Base-by-base conservation (phyloP, 2,329 filamentous ascomycete genomes). In the Phialophora expanda region DNA sequence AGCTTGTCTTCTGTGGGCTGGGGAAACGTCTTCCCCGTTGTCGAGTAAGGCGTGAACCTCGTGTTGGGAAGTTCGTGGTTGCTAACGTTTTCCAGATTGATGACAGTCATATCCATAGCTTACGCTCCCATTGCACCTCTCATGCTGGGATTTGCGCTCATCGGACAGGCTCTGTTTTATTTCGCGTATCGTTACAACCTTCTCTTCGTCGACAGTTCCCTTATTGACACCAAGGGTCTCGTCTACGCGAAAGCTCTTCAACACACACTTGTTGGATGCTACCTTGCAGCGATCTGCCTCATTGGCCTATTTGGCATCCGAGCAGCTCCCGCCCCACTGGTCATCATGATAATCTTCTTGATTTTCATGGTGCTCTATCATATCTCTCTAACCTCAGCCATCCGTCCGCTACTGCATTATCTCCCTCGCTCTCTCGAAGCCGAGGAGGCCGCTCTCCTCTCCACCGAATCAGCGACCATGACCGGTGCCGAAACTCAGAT, bases 141-240 rank as follows among this genome's bases (percentile, higher is more conserved):
- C 11, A 89, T 97, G 61, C 84, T 97, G 57, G 86, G 89, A 4
- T 97, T 97, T 73, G 91, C 92, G 1, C 88, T 89, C 0, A 83
- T 91, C 46, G 93, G 92, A 30, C 85, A 97, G 66, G 87, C 84
- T 24, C 81, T 95, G 50, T 93, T 97, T 78, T 96, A 96, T 76
- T 81, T 94, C 60, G 91, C 93, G 56, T 97, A 92, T 83, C 87
- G 91, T 20, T 97, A 98, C 83, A 96, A 97, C 75, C 79, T 98
- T 62, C 84, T 97, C 57, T 97, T 92, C 77, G 92, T 97, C 41
- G 90, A 89, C 58, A 91, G 96, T 75, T 87, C 90, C 8, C 81
- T 87, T 66, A 89, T 96, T 73, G 93, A 97, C 75, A 96, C 91
- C 44, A 92, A 96, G 74, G 93, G 94, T 17, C 85, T 94, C 14